Evolutionary conservation across 495 filamentous ascomycete genomes (phyloP).

Genomic region (Hypomontagnella submonticulosa): DNA sequence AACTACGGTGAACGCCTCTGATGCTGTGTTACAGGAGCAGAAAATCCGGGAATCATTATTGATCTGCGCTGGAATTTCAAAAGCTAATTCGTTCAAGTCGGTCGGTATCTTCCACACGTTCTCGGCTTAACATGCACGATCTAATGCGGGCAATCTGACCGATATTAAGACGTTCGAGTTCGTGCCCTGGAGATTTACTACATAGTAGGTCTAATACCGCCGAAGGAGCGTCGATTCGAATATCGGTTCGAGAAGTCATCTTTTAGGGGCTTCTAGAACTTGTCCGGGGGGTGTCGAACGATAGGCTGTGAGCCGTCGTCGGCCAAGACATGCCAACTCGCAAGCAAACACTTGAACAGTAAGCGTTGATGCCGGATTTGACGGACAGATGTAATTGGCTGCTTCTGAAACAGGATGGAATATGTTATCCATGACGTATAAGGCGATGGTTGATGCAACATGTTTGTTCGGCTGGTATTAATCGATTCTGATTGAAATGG

Average conservation of each 20-base stretch:
- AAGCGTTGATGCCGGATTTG: constrained; percentile 16
- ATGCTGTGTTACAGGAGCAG: neutral
- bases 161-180: constrained; percentile 2
- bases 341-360: constrained; percentile 15
- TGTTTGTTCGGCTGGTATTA: neutral
- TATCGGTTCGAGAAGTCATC: constrained; percentile 4
- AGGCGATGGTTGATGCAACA: constrained; percentile 6
- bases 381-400: neutral
- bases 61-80: neutral
- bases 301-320: neutral
- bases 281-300: constrained; percentile 5
- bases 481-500: neutral
- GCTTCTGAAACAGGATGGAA: neutral
- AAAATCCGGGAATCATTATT: too few species aligned
- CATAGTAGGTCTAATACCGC: constrained; percentile 14
- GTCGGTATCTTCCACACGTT: constrained; percentile 2
- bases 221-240: constrained; percentile 19
- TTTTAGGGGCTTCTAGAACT: constrained; percentile 10
- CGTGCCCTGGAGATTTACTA: constrained; percentile 1
- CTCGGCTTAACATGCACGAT: constrained; percentile 12
- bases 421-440: constrained; percentile 22
- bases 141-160: constrained; percentile 17
- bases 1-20: neutral
- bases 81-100: constrained; percentile 3
- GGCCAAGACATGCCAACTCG: neutral